Percentiles rank a stretch among this genome's conserved stretches.
These are phyloP conservation scores for Tagetes patula DNA, from an alignment of 129 eudicot genomes.

Conservation along the genomic window DNA sequence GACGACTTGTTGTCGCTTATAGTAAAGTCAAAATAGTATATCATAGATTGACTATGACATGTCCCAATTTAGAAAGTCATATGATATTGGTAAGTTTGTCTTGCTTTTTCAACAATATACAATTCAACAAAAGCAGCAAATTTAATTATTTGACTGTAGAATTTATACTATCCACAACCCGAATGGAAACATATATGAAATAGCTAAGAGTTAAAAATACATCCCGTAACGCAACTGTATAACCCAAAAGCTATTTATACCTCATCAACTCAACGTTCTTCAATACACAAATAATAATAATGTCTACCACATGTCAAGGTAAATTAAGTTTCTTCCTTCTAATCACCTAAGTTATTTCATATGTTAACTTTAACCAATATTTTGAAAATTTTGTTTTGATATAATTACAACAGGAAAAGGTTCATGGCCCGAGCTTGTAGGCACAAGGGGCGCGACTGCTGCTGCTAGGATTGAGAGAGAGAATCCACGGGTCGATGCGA, in stretches of 20 bases:
- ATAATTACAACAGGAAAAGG: slow-evolving; percentile 38
- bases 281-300: neutral
- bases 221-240: neutral
- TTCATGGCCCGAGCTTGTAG: slow-evolving; percentile 62
- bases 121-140: neutral
- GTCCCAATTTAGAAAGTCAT: neutral
- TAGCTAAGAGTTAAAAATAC: neutral
- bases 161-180: neutral
- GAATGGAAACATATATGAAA: neutral
- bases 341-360: neutral
- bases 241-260: neutral
- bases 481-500: slow-evolving; percentile 44
- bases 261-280: neutral
- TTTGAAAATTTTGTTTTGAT: neutral
- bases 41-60: neutral
- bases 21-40: too few species aligned
- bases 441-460: slow-evolving; percentile 31
- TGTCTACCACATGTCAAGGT: neutral
- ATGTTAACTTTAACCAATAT: neutral
- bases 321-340: neutral
- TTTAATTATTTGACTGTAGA: neutral
- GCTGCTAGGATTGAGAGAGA: slow-evolving; percentile 42
- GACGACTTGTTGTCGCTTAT: too few species aligned
- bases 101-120: neutral
- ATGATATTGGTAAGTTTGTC: neutral